Evolutionary conservation across 768 basidiomycete genomes (phyloP).

Genomic region (Chiua virens): DNA sequence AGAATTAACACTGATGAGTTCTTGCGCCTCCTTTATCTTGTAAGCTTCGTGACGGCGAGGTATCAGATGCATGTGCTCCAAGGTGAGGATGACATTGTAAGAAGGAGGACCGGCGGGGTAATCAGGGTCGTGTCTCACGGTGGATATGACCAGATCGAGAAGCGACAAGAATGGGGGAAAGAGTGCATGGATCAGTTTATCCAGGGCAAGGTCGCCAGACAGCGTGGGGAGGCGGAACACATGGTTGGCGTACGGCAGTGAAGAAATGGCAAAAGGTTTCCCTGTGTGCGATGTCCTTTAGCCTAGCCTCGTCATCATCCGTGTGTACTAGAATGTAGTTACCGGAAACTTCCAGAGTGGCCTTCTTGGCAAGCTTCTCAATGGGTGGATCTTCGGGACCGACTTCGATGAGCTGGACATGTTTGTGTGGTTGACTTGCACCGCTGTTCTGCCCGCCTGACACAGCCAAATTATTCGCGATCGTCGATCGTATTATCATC

Average conservation of each 20-base stretch:
- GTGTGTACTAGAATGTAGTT: slow-evolving; percentile 1
- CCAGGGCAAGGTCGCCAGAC: slow-evolving; percentile 22
- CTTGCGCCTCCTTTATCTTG: slow-evolving; percentile 50
- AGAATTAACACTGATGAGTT: slow-evolving; percentile 73
- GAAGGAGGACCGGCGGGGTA: slow-evolving; percentile 68
- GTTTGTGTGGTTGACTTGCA: slow-evolving; percentile 89
- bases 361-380: slow-evolving; percentile 62
- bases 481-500: no score
- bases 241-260: slow-evolving; percentile 80
- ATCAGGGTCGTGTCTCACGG: slow-evolving; percentile 62
- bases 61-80: slow-evolving; percentile 83
- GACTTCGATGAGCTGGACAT: slow-evolving; percentile 81
- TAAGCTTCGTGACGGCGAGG: slow-evolving; percentile 72
- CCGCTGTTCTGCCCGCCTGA: slow-evolving; percentile 77
- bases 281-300: slow-evolving; percentile 40
- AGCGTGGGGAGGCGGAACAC: slow-evolving; percentile 49
- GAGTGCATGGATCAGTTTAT: slow-evolving; percentile 51
- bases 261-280: slow-evolving; percentile 66
- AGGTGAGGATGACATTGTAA: slow-evolving; percentile 81
- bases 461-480: not conserved
- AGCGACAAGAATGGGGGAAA: slow-evolving; percentile 66
- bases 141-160: slow-evolving; percentile 74
- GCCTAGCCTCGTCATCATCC: not conserved
- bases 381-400: slow-evolving; percentile 70
- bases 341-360: slow-evolving; percentile 49